phyloP scores from a whole-genome alignment of 73 alveolate species.

The Effrenium voratum region DNA sequence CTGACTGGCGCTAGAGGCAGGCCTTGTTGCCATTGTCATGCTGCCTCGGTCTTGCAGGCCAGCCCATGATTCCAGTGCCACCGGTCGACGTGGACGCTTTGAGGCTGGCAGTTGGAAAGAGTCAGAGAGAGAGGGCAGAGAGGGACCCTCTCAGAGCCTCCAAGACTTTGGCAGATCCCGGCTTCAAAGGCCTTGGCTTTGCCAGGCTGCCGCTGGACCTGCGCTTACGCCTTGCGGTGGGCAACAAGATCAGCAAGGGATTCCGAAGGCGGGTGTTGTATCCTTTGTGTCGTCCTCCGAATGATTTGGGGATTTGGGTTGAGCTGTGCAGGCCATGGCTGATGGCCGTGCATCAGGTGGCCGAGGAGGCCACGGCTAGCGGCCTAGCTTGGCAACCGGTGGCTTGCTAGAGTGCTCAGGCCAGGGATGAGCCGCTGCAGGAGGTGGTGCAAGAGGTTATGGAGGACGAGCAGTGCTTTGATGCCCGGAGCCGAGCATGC shows the following conservation, averaged over 20 bases:
- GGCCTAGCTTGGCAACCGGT: background rate
- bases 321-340: slow-evolving; percentile 37
- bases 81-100: slow-evolving; percentile 27
- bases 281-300: background rate
- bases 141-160: too few species aligned
- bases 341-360: slow-evolving; percentile 26
- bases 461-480: slow-evolving; percentile 22
- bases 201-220: slow-evolving; percentile 70
- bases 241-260: slow-evolving; percentile 43
- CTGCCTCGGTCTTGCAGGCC: too few species aligned
- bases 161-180: too few species aligned
- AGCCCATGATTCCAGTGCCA: slow-evolving; percentile 48
- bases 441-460: slow-evolving; percentile 24
- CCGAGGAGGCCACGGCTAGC: background rate
- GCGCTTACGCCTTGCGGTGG: slow-evolving; percentile 43
- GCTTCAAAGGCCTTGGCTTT: too few species aligned
- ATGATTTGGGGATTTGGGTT: background rate
- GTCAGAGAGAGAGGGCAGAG: too few species aligned
- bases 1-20: slow-evolving; percentile 26
- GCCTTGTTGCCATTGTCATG: too few species aligned
- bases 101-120: background rate
- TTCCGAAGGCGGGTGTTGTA: background rate
- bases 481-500: too few species aligned
- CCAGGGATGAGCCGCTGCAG: slow-evolving; percentile 34
- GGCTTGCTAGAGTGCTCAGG: background rate